Conservation (phyloP, 495 filamentous ascomycete species). For the Penicillium lividum region DNA sequence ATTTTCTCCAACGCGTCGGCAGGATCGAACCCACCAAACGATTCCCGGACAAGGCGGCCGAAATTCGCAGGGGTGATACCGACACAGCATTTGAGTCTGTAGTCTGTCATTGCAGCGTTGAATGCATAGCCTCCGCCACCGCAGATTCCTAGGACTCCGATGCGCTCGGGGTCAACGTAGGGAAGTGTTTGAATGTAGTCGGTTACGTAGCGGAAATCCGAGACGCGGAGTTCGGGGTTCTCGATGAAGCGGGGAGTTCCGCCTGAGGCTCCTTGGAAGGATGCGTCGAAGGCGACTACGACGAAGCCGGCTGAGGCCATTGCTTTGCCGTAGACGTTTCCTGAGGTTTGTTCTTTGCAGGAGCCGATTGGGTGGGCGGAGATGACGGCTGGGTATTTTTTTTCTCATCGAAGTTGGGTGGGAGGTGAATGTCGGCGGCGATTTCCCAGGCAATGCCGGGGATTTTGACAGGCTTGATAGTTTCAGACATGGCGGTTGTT, state of each 20-base stretch:
- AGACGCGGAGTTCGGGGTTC: constrained; percentile 34
- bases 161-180: constrained; percentile 31
- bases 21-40: constrained; percentile 19
- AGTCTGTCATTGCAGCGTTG: constrained; percentile 38
- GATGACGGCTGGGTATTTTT: constrained; percentile 22
- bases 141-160: constrained; percentile 41
- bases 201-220: constrained; percentile 35
- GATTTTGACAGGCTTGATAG: constrained; percentile 18
- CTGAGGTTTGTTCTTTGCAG: constrained; percentile 41
- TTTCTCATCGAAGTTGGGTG: constrained; percentile 22
- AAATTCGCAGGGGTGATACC: constrained; percentile 30
- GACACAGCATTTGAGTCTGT: constrained; percentile 34
- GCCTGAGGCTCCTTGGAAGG: constrained; percentile 35
- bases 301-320: constrained; percentile 37
- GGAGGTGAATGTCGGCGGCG: constrained; percentile 23
- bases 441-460: constrained; percentile 19
- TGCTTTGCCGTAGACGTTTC: constrained; percentile 29
- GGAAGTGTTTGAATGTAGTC: constrained; percentile 31
- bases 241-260: constrained; percentile 36
- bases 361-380: constrained; percentile 33
- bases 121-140: constrained; percentile 35
- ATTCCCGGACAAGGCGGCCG: constrained; percentile 26
- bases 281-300: constrained; percentile 35
- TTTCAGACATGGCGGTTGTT: constrained; percentile 1
- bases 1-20: constrained; percentile 21